A percentile compares a stretch with the other conserved stretches of the same genome.
Evolutionary conservation across 106 monocot species (phyloP).

Genomic region (Apostasia shenzhenica): DNA sequence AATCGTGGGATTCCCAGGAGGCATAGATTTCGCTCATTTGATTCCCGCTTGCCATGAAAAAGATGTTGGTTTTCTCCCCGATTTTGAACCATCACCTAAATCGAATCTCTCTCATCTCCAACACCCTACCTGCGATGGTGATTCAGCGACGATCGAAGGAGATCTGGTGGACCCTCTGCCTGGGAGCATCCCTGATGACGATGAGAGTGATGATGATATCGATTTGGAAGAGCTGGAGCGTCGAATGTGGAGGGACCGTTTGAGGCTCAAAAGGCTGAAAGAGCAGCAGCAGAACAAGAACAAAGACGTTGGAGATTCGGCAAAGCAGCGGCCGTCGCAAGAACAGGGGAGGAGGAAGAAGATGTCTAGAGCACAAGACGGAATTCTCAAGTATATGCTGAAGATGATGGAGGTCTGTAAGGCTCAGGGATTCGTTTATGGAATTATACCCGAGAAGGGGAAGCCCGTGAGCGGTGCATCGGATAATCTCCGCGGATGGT

Average conservation of each 20-base stretch:
- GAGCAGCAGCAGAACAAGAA: conserved; percentile 35
- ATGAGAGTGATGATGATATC: conserved; percentile 44
- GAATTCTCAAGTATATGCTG: conserved; percentile 54
- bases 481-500: conserved; percentile 48
- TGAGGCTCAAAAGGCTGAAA: conserved; percentile 27
- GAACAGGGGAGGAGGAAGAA: conserved; percentile 47
- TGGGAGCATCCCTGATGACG: conserved; percentile 22
- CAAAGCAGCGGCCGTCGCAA: conserved; percentile 40
- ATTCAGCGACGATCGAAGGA: neutral
- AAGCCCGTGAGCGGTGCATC: conserved; percentile 51
- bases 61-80: neutral
- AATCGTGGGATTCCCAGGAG: conserved; percentile 2
- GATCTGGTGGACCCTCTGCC: conserved; percentile 1
- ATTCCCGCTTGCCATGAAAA: conserved; percentile 4
- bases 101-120: neutral
- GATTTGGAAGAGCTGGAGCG: conserved; percentile 46
- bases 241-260: conserved; percentile 41
- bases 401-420: conserved; percentile 66
- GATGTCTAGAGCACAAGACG: conserved; percentile 53
- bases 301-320: conserved; percentile 19
- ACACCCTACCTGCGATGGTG: neutral
- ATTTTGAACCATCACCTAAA: neutral
- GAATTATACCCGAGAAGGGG: conserved; percentile 52
- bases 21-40: conserved; percentile 10
- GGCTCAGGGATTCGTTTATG: conserved; percentile 51